A percentile compares a stretch with the other conserved stretches of the same genome.
Conservation (phyloP, 805 yeast genomes). For the Cyberlindnera bimundalis region DNA sequence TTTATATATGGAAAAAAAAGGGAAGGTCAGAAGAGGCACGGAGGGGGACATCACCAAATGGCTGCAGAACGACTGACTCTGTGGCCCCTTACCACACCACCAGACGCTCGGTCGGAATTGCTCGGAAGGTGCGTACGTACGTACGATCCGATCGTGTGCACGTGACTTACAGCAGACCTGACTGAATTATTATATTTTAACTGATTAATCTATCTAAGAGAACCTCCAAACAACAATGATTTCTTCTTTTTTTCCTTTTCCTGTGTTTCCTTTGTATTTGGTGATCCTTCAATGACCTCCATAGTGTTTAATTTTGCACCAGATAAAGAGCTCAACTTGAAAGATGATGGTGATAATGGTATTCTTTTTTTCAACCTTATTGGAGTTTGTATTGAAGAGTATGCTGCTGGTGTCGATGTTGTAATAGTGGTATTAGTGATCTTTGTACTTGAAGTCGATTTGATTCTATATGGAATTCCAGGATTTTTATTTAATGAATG, state of each 20-base stretch:
- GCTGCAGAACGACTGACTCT: constrained; percentile 4
- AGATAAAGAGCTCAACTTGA: constrained; percentile 21
- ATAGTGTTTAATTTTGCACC: constrained; percentile 9
- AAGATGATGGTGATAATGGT: constrained; percentile 27
- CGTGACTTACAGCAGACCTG: no score
- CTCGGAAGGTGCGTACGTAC: background rate
- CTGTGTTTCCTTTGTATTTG: constrained; percentile 12
- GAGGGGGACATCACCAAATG: constrained; percentile 2
- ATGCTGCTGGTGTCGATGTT: constrained; percentile 20
- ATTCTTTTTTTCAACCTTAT: constrained; percentile 12
- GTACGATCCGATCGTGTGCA: background rate
- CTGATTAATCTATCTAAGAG: background rate
- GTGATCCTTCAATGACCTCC: constrained; percentile 26
- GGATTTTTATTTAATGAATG: constrained; percentile 19
- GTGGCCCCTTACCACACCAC: no score
- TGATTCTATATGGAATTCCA: constrained; percentile 13
- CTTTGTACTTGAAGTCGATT: constrained; percentile 23
- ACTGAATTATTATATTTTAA: no score
- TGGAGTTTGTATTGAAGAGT: background rate
- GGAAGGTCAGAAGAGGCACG: no score
- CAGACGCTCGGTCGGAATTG: constrained; percentile 2
- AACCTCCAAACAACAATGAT: constrained; percentile 6
- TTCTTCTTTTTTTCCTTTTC: constrained; percentile 1
- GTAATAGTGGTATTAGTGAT: constrained; percentile 21
- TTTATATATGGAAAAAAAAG: no score